phyloP scores from a whole-genome alignment of 1,139 yeast genomes.

The Candida sp. region DNA sequence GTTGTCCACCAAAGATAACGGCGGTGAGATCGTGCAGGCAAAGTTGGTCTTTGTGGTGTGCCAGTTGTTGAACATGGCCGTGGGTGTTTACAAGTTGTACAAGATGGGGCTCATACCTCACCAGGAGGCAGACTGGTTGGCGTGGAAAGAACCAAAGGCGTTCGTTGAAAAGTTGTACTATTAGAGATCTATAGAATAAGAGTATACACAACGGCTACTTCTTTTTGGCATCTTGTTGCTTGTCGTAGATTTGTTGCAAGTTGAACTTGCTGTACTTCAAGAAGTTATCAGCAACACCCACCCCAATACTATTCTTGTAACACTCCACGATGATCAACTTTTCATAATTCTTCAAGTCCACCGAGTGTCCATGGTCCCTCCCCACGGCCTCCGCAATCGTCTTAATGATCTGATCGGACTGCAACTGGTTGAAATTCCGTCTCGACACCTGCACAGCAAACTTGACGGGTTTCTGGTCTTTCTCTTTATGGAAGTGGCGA shows the following conservation, averaged over 20 bases:
- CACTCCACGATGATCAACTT: constrained; percentile 85
- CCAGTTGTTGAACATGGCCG: constrained; percentile 66
- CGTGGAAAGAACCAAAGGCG: constrained; percentile 66
- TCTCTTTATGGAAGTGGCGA: constrained; percentile 68
- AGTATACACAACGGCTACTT: neutral
- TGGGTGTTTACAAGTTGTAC: constrained; percentile 87
- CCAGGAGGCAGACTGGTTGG: constrained; percentile 87
- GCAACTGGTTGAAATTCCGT: constrained; percentile 77
- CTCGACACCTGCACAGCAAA: constrained; percentile 85
- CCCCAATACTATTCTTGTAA: constrained; percentile 81
- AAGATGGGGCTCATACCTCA: constrained; percentile 93
- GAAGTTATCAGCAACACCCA: constrained; percentile 75
- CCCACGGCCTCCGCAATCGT: constrained; percentile 78
- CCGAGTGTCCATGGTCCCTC: constrained; percentile 69
- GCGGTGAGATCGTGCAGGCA: constrained; percentile 43
- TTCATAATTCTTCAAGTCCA: constrained; percentile 82
- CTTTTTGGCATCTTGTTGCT: constrained; percentile 21
- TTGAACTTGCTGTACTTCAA: constrained; percentile 60
- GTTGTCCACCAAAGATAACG: constrained; percentile 39
- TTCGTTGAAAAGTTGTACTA: constrained; percentile 28
- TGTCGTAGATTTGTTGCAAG: constrained; percentile 65
- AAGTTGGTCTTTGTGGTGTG: constrained; percentile 52
- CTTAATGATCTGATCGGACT: constrained; percentile 70
- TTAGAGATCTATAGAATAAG: constrained; percentile 1
- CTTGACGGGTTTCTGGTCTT: constrained; percentile 52